Percentiles rank a stretch among this genome's conserved stretches.
Conservation (phyloP, 305 asterid species). For the Fraxinus angustifolia region DNA sequence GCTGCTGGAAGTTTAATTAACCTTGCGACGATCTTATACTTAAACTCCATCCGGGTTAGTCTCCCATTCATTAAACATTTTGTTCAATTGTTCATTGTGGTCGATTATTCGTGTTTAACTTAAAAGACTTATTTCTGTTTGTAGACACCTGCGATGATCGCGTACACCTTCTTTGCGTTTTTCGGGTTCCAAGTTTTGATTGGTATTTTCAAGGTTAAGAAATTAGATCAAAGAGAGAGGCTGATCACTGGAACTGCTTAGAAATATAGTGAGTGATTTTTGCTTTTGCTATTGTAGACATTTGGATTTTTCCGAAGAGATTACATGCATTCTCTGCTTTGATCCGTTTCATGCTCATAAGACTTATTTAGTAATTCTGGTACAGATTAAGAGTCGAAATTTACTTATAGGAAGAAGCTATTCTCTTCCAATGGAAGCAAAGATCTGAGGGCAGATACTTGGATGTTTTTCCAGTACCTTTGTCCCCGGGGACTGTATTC, state of each 20-base stretch:
- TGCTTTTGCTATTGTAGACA: background rate
- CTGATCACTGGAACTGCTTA: slow-evolving; percentile 93
- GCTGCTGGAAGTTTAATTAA: slow-evolving; percentile 97
- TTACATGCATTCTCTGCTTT: background rate
- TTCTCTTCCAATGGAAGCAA: slow-evolving; percentile 3
- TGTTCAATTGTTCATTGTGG: background rate
- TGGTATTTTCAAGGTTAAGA: slow-evolving; percentile 72
- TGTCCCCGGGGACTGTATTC: background rate
- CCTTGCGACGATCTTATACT: slow-evolving; percentile 76
- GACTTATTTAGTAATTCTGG: background rate
- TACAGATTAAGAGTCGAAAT: slow-evolving; percentile 11
- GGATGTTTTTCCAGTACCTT: background rate
- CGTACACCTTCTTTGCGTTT: slow-evolving; percentile 56
- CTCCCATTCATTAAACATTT: slow-evolving; percentile 10
- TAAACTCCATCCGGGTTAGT: slow-evolving; percentile 70
- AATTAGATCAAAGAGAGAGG: slow-evolving; percentile 74
- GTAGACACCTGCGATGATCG: slow-evolving; percentile 73
- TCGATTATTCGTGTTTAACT: background rate
- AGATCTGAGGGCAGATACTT: background rate
- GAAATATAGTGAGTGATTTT: slow-evolving; percentile 33
- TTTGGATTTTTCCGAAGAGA: background rate
- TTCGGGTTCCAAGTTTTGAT: slow-evolving; percentile 78
- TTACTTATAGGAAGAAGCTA: background rate
- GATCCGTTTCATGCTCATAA: background rate
- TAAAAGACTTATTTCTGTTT: slow-evolving; percentile 16